These are phyloP conservation scores for Fomitiporia mediterranea DNA, from an alignment of 1,284 basidiomycete species.

Conservation along the genomic window DNA sequence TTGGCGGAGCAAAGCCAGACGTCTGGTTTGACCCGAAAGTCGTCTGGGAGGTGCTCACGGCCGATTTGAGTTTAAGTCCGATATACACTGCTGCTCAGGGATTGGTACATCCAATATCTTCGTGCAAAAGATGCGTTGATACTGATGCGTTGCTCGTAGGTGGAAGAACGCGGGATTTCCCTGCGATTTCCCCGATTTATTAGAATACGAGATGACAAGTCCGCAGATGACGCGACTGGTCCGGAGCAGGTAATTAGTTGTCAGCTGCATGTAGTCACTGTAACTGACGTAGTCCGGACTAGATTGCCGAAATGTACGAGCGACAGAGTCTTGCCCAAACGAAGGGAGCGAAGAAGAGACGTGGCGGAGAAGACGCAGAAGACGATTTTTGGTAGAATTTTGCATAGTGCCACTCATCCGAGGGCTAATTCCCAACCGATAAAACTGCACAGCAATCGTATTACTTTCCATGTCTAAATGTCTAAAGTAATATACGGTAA, in stretches of 20 bases:
- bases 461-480: no score
- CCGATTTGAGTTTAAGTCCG: constrained; percentile 94
- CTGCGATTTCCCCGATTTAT: constrained; percentile 95
- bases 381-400: constrained; percentile 82
- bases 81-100: constrained; percentile 98
- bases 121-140: constrained; percentile 8
- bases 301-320: constrained; percentile 97
- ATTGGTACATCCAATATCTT: constrained; percentile 51
- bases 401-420: no score
- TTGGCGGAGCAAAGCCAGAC: constrained; percentile 89
- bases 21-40: constrained; percentile 93
- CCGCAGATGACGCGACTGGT: constrained; percentile 85
- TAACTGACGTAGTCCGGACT: constrained; percentile 10
- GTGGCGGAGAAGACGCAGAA: constrained; percentile 60
- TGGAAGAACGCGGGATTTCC: constrained; percentile 87
- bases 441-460: neutral
- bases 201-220: constrained; percentile 89
- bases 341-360: constrained; percentile 62
- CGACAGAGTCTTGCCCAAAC: constrained; percentile 79
- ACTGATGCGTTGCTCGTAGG: constrained; percentile 39
- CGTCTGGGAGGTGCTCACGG: constrained; percentile 98
- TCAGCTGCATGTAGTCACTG: constrained; percentile 19
- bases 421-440: no score
- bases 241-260: constrained; percentile 71
- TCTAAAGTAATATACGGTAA: constrained; percentile 9